phyloP scores from a whole-genome alignment of 2,329 filamentous ascomycete species.

The Myriangium duriaei region DNA sequence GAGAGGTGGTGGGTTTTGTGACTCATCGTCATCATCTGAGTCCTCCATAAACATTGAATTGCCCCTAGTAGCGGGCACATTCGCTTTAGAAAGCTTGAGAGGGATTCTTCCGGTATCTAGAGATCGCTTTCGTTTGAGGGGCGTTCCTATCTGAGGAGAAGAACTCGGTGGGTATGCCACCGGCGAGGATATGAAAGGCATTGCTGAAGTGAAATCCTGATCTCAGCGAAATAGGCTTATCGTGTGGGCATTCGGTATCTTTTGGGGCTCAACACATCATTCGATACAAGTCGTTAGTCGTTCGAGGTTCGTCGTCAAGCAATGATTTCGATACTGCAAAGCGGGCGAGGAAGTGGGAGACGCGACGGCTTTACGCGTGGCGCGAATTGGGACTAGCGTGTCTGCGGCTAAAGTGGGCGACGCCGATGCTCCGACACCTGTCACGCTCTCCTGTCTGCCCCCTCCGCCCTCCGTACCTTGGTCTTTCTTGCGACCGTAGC shows the following conservation, averaged over 20 bases:
- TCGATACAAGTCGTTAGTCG: too few relatives aligned
- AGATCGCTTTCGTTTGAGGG: conserved; percentile 26
- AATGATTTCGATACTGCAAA: too few relatives aligned
- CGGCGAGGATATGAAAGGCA: conserved; percentile 50
- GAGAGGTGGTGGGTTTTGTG: background rate
- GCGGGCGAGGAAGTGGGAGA: background rate
- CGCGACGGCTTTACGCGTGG: background rate
- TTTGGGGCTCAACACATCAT: too few relatives aligned
- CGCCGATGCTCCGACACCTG: too few relatives aligned
- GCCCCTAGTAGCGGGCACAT: conserved; percentile 19
- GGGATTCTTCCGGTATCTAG: conserved; percentile 11
- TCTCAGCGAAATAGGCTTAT: too few relatives aligned
- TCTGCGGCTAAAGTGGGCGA: background rate
- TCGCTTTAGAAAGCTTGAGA: conserved; percentile 12
- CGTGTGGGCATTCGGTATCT: too few relatives aligned
- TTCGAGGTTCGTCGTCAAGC: too few relatives aligned
- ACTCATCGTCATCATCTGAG: conserved; percentile 29
- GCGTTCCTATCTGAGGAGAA: conserved; percentile 23
- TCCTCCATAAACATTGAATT: conserved; percentile 28
- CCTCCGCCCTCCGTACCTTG: too few relatives aligned
- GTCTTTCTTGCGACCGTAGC: too few relatives aligned
- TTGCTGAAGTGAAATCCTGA: conserved; percentile 27
- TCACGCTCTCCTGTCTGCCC: too few relatives aligned
- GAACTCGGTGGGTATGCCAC: conserved; percentile 44
- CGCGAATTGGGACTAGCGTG: background rate